Evolutionary conservation across 768 basidiomycete species (phyloP).

Genomic region (Dentipellis sp.): DNA sequence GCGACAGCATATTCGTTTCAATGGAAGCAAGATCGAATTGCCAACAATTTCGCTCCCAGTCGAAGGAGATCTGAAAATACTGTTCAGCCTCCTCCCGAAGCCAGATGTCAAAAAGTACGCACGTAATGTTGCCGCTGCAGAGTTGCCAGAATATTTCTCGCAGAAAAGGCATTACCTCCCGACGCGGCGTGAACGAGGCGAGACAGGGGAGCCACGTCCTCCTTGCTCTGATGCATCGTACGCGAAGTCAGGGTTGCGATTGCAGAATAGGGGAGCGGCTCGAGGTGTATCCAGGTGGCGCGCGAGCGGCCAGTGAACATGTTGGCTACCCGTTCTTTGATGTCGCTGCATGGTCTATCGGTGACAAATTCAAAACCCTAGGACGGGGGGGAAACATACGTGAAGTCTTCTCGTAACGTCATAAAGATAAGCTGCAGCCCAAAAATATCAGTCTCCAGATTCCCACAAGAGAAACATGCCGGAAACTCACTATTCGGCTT

Average conservation of each 20-base stretch:
- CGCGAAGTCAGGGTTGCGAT: conserved; percentile 52
- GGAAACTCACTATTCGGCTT: conserved; percentile 47
- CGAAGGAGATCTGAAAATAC: conserved; percentile 45
- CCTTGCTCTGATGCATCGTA: conserved; percentile 49
- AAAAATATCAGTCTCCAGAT: conserved; percentile 5
- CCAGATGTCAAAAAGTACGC: conserved; percentile 16
- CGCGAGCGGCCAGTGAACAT: conserved; percentile 52
- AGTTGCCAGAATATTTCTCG: conserved; percentile 52
- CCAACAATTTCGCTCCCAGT: conserved; percentile 61
- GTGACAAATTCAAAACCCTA: background rate
- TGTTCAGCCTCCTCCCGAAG: background rate
- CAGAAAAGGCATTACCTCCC: conserved; percentile 63
- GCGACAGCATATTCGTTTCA: conserved; percentile 42
- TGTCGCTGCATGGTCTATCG: conserved; percentile 24
- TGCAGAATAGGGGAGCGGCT: conserved; percentile 48
- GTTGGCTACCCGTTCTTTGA: conserved; percentile 39
- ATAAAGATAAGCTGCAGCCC: conserved; percentile 48
- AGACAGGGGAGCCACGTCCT: conserved; percentile 45
- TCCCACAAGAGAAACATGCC: background rate
- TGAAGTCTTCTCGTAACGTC: conserved; percentile 46
- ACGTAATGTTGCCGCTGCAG: conserved; percentile 58
- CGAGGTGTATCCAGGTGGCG: conserved; percentile 59
- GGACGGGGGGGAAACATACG: conserved; percentile 22
- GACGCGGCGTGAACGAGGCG: conserved; percentile 48
- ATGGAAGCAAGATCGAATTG: conserved; percentile 51